Conservation (phyloP, 179 eudicot species). For the Monotropa hypopitys region DNA sequence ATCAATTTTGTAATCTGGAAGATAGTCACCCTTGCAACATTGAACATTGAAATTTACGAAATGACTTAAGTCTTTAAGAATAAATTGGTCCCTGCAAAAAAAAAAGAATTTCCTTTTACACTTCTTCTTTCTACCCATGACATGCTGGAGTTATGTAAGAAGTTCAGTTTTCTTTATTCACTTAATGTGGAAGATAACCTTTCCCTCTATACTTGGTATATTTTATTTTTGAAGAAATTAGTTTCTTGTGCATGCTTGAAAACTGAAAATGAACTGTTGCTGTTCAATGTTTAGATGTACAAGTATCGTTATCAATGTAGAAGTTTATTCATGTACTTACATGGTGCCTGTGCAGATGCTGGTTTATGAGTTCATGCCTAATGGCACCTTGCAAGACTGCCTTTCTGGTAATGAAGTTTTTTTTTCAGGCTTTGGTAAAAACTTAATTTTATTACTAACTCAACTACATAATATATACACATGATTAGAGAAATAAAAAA, state of each 20-base stretch:
- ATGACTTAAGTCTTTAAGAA: background rate
- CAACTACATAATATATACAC: too few relatives aligned
- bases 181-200: background rate
- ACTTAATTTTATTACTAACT: too few relatives aligned
- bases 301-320: background rate
- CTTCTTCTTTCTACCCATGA: background rate
- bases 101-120: background rate
- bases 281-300: background rate
- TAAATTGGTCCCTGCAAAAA: background rate
- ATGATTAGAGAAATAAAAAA: too few relatives aligned
- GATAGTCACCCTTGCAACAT: background rate
- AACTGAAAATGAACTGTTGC: background rate
- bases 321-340: background rate
- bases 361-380: constrained; percentile 75
- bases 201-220: background rate
- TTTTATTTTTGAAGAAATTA: background rate
- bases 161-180: background rate
- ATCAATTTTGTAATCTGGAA: background rate
- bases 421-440: too few relatives aligned
- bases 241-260: background rate
- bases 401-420: constrained; percentile 40
- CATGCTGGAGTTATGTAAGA: background rate
- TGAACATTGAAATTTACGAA: background rate
- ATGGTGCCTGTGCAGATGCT: constrained; percentile 44
- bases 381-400: constrained; percentile 52